Percentiles rank a stretch among this genome's conserved stretches.
Evolutionary conservation across 2,329 filamentous ascomycete genomes (phyloP).

Genomic region (Colletotrichum magnum): DNA sequence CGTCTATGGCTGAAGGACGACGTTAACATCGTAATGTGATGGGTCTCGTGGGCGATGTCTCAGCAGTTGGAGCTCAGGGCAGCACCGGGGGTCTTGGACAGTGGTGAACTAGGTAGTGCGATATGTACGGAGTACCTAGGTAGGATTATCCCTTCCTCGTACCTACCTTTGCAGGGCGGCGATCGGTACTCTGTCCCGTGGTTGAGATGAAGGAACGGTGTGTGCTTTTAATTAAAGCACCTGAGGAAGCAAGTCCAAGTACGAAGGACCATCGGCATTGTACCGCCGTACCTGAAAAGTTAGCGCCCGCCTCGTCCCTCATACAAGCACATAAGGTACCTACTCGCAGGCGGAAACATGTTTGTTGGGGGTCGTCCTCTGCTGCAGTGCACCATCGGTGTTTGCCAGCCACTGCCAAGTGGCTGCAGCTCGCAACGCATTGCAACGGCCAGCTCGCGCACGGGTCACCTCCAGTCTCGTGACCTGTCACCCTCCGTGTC

Average conservation of each 20-base stretch:
- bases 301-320: too few relatives aligned
- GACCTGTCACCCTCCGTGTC: constrained; percentile 29
- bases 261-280: too few relatives aligned
- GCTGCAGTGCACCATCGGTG: neutral
- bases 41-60: constrained; percentile 30
- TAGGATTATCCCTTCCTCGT: neutral
- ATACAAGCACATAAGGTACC: too few relatives aligned
- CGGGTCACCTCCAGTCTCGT: constrained; percentile 37
- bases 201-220: constrained; percentile 16
- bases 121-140: too few relatives aligned
- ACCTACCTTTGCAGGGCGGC: neutral
- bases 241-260: too few relatives aligned
- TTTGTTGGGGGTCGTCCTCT: constrained; percentile 7
- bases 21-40: neutral
- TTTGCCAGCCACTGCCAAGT: neutral
- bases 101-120: constrained; percentile 3
- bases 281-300: too few relatives aligned
- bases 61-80: constrained; percentile 16
- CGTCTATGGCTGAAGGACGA: neutral
- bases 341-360: constrained; percentile 26
- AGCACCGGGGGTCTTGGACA: neutral
- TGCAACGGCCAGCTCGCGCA: constrained; percentile 24
- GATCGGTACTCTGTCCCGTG: constrained; percentile 7
- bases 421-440: neutral
- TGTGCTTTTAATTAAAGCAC: neutral